Evolutionary conservation across 2,329 filamentous ascomycete species (phyloP).

Genomic region (Cladophialophora exuberans): DNA sequence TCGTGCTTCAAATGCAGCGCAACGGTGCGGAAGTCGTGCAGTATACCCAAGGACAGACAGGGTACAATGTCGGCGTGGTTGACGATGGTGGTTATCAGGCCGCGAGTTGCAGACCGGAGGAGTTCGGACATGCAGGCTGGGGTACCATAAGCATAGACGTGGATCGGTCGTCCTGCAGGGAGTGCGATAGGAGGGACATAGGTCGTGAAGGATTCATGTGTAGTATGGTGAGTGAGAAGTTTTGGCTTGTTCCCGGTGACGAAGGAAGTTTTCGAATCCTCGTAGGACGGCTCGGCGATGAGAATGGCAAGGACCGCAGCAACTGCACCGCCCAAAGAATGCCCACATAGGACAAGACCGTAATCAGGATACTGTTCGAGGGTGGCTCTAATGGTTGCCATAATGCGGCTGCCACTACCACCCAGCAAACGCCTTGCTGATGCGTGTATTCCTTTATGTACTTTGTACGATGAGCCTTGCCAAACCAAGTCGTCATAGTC

Average conservation of each 20-base stretch:
- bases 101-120: conserved; percentile 70
- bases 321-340: conserved; percentile 71
- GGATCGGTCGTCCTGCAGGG: conserved; percentile 70
- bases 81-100: conserved; percentile 73
- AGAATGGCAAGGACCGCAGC: conserved; percentile 72
- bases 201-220: conserved; percentile 35
- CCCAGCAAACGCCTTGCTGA: conserved; percentile 67
- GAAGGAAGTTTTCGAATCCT: conserved; percentile 57
- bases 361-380: conserved; percentile 70
- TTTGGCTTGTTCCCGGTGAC: conserved; percentile 60
- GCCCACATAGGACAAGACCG: conserved; percentile 69
- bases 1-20: conserved; percentile 75
- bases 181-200: conserved; percentile 52
- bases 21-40: conserved; percentile 75
- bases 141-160: conserved; percentile 78
- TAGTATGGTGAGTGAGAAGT: conserved; percentile 36
- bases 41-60: conserved; percentile 70
- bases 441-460: conserved; percentile 75
- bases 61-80: conserved; percentile 76
- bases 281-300: conserved; percentile 61
- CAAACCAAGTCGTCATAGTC: conserved; percentile 70
- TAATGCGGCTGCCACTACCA: conserved; percentile 67
- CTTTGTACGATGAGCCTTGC: conserved; percentile 67
- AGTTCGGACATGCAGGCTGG: conserved; percentile 73
- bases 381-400: conserved; percentile 67